Evolutionary conservation across 352 stramenopile genomes (phyloP).

Genomic region (Globisporangium spiculum): DNA sequence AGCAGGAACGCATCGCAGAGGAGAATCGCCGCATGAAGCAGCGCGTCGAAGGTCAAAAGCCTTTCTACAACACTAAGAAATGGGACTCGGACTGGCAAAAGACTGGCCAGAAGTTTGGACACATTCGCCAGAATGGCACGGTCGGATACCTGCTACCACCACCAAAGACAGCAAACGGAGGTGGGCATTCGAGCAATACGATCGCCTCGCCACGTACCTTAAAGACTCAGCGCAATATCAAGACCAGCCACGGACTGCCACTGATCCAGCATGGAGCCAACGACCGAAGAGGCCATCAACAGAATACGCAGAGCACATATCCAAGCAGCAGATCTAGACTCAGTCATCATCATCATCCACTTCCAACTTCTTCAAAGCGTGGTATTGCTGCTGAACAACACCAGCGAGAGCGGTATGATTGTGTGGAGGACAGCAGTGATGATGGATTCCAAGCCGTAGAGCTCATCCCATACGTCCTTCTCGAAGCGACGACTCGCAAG

Average conservation of each 20-base stretch:
- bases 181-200: not conserved
- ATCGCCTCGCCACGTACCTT: constrained; percentile 1
- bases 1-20: constrained; percentile 51
- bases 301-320: not conserved
- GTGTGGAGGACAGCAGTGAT: constrained; percentile 16
- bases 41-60: constrained; percentile 51
- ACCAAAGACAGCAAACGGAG: constrained; percentile 21
- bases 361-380: not conserved
- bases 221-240: constrained; percentile 10
- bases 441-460: constrained; percentile 27
- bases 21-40: constrained; percentile 66
- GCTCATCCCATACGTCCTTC: constrained; percentile 35
- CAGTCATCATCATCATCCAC: not conserved
- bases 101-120: constrained; percentile 47
- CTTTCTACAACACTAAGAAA: constrained; percentile 67
- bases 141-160: constrained; percentile 61
- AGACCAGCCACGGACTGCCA: constrained; percentile 16
- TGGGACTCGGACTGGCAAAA: constrained; percentile 76
- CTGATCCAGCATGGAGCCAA: constrained; percentile 8
- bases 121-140: constrained; percentile 64
- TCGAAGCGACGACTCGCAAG: constrained; percentile 66
- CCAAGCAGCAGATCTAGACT: not conserved
- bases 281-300: not conserved
- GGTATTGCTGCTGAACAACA: not conserved
- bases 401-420: constrained; percentile 1